Evolutionary conservation across 768 basidiomycete genomes (phyloP).

Genomic region (Kondoa subrosea): DNA sequence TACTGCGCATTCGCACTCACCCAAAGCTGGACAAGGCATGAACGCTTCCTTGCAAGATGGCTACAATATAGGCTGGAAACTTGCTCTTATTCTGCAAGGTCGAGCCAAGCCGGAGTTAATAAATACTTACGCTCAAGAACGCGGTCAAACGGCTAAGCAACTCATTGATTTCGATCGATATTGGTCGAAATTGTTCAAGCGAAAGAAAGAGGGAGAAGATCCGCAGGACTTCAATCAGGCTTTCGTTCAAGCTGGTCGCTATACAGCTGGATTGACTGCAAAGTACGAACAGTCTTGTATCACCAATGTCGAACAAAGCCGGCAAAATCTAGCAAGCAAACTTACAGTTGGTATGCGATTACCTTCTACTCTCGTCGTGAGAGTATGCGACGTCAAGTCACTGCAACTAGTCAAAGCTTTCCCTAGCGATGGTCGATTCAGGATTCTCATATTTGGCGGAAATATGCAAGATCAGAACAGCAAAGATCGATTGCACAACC

Average conservation of each 20-base stretch:
- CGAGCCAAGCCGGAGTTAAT: neutral
- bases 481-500: neutral
- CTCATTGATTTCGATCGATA: neutral
- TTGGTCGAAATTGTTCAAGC: neutral
- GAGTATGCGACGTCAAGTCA: neutral
- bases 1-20: neutral
- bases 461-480: neutral
- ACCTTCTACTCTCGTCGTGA: neutral
- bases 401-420: neutral
- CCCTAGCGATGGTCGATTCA: neutral
- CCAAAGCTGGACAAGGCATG: slow-evolving; percentile 1
- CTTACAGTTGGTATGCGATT: neutral
- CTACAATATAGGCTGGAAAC: neutral
- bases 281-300: neutral
- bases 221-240: neutral
- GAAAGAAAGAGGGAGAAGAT: neutral
- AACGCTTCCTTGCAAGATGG: slow-evolving; percentile 1
- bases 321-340: neutral
- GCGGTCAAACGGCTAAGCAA: neutral
- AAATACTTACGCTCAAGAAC: neutral
- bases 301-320: neutral
- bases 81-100: neutral
- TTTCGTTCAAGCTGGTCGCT: neutral
- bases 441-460: neutral
- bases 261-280: neutral